These are phyloP conservation scores for Auricularia cornea DNA, from an alignment of 768 basidiomycete species.

Conservation along the genomic window DNA sequence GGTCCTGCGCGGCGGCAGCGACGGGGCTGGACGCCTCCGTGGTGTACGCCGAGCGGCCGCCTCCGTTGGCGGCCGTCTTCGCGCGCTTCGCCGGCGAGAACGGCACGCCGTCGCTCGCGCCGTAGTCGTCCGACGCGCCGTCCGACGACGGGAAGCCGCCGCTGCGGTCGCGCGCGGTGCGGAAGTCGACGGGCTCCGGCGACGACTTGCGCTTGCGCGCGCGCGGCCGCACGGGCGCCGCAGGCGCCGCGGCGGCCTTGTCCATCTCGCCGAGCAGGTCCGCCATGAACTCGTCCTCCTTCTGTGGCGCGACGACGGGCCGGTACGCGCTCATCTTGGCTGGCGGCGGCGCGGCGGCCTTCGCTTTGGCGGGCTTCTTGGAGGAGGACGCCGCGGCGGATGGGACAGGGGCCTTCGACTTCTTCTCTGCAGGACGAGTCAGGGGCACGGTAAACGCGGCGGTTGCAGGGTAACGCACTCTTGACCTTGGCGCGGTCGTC, in stretches of 20 bases:
- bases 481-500: slow-evolving; percentile 42
- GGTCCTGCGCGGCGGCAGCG: not conserved
- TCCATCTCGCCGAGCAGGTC: slow-evolving; percentile 70
- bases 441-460: too few relatives aligned
- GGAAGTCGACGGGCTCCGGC: slow-evolving; percentile 1
- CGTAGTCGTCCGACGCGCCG: slow-evolving; percentile 43
- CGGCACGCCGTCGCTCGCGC: slow-evolving; percentile 48
- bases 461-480: too few relatives aligned
- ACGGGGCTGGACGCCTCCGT: not conserved
- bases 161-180: slow-evolving; percentile 30
- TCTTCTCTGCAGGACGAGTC: slow-evolving; percentile 15
- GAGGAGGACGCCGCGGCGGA: slow-evolving; percentile 38
- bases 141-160: slow-evolving; percentile 35
- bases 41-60: slow-evolving; percentile 1
- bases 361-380: slow-evolving; percentile 20
- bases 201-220: slow-evolving; percentile 11
- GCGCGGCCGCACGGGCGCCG: slow-evolving; percentile 8
- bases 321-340: slow-evolving; percentile 76
- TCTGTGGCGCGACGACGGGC: slow-evolving; percentile 60
- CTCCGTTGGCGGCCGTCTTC: slow-evolving; percentile 35
- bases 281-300: slow-evolving; percentile 88
- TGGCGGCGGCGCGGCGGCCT: slow-evolving; percentile 33
- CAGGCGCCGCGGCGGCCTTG: slow-evolving; percentile 24
- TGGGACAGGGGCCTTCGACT: slow-evolving; percentile 26
- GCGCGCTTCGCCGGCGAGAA: slow-evolving; percentile 67